Conservation (phyloP, 2,329 filamentous ascomycete genomes). For the Coniosporium tulheliwenetii region DNA sequence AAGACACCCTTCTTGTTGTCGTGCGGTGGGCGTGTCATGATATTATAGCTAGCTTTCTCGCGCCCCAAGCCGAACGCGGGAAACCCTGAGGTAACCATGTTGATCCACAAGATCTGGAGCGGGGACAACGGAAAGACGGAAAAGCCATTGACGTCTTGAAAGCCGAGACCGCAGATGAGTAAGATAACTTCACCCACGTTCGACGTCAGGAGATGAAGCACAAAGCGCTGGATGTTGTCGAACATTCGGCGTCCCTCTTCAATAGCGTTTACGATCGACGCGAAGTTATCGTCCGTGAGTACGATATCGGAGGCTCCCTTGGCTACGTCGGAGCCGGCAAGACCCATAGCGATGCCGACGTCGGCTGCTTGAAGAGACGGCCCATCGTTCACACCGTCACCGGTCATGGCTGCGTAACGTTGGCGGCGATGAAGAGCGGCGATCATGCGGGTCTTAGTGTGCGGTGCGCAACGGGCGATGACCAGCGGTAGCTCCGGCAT, state of each 20-base stretch:
- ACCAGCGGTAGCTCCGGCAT: constrained; percentile 4
- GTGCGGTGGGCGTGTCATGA: constrained; percentile 15
- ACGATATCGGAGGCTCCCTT: constrained; percentile 30
- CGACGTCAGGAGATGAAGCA: constrained; percentile 1
- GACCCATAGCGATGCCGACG: constrained; percentile 29
- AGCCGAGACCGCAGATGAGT: constrained; percentile 17
- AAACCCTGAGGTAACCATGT: constrained; percentile 20
- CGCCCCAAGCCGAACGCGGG: constrained; percentile 19
- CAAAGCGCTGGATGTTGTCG: constrained; percentile 24
- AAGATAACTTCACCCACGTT: constrained; percentile 19
- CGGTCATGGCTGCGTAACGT: constrained; percentile 13
- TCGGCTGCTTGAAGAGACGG: constrained; percentile 29
- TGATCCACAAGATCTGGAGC: constrained; percentile 22
- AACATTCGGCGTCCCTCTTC: constrained; percentile 29
- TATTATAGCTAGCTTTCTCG: constrained; percentile 17
- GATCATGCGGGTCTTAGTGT: constrained; percentile 5
- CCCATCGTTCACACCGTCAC: constrained; percentile 18
- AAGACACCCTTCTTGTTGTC: constrained; percentile 13
- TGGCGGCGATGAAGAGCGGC: constrained; percentile 11
- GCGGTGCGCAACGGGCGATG: background rate
- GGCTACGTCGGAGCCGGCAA: constrained; percentile 26
- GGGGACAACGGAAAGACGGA: constrained; percentile 21
- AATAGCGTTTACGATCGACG: constrained; percentile 28
- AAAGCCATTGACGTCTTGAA: constrained; percentile 15
- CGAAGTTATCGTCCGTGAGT: constrained; percentile 28